Conservation (phyloP, 805 yeast species). For the Yamadazyma insecticola region DNA sequence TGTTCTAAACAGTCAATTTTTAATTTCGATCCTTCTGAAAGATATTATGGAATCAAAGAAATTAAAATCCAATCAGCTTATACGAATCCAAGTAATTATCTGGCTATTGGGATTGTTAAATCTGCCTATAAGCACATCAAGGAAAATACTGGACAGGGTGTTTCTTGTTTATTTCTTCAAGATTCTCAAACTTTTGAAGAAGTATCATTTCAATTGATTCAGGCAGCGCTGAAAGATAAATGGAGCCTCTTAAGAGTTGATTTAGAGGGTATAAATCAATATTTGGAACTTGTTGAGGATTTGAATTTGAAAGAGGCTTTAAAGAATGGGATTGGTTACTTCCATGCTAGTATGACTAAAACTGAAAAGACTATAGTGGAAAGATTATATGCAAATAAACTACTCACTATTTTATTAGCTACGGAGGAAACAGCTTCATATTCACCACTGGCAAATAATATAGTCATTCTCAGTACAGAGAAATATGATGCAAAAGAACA, state of each 20-base stretch:
- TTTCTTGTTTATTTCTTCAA: slow-evolving; percentile 7
- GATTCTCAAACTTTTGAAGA: slow-evolving; percentile 4
- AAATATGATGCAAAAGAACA: slow-evolving; percentile 70
- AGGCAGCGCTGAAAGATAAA: slow-evolving; percentile 46
- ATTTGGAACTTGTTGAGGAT: slow-evolving; percentile 46
- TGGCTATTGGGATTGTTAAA: slow-evolving; percentile 45
- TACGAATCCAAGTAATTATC: slow-evolving; percentile 34
- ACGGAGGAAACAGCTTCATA: slow-evolving; percentile 50
- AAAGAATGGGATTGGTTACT: slow-evolving; percentile 59
- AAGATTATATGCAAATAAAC: slow-evolving; percentile 45
- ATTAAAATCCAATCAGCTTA: slow-evolving; percentile 49
- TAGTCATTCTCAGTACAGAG: slow-evolving; percentile 68
- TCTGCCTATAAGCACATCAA: slow-evolving; percentile 44
- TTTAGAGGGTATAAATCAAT: slow-evolving; percentile 32
- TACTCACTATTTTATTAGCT: slow-evolving; percentile 54
- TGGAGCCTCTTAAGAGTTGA: slow-evolving; percentile 38
- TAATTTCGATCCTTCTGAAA: slow-evolving; percentile 65
- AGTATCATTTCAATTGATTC: slow-evolving; percentile 19
- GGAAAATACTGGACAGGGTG: slow-evolving; percentile 10
- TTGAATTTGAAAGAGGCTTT: slow-evolving; percentile 38
- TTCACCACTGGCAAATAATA: slow-evolving; percentile 49
- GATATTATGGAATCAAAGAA: slow-evolving; percentile 50
- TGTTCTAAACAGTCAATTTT: slow-evolving; percentile 54
- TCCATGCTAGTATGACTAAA: slow-evolving; percentile 52
- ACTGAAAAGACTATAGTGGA: slow-evolving; percentile 55